A percentile compares a stretch with the other conserved stretches of the same genome.
Conservation (phyloP, 805 yeast species). For the Pichia gijzeniarum region DNA sequence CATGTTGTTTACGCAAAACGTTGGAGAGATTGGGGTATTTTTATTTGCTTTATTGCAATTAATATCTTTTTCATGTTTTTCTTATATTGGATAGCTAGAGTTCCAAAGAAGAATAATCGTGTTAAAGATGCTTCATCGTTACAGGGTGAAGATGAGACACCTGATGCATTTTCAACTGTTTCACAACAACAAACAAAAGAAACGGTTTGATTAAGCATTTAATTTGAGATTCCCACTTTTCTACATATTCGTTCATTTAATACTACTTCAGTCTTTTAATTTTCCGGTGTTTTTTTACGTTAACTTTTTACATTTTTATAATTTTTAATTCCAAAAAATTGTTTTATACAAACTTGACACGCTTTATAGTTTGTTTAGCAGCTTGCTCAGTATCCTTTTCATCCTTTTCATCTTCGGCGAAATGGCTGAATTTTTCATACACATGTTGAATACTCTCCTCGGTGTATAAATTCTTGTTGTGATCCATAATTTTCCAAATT, state of each 20-base stretch:
- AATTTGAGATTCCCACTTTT: too few species aligned
- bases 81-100: conserved; percentile 58
- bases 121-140: conserved; percentile 23
- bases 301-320: too few species aligned
- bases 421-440: neutral
- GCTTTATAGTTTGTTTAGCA: neutral
- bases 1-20: conserved; percentile 40
- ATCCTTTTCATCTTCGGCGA: neutral
- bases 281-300: too few species aligned
- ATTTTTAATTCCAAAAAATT: too few species aligned
- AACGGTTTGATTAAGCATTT: too few species aligned
- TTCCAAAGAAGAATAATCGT: conserved; percentile 52
- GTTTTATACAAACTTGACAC: conserved; percentile 5
- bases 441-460: conserved; percentile 3
- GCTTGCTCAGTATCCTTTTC: neutral
- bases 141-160: conserved; percentile 14
- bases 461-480: conserved; percentile 14
- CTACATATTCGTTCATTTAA: too few species aligned
- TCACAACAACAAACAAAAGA: too few species aligned
- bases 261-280: too few species aligned
- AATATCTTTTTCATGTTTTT: conserved; percentile 30
- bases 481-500: conserved; percentile 12
- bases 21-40: conserved; percentile 61
- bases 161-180: too few species aligned
- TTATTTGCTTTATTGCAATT: conserved; percentile 42